Evolutionary conservation across 768 basidiomycete genomes (phyloP).

Genomic region (Rubroboletus satanas): DNA sequence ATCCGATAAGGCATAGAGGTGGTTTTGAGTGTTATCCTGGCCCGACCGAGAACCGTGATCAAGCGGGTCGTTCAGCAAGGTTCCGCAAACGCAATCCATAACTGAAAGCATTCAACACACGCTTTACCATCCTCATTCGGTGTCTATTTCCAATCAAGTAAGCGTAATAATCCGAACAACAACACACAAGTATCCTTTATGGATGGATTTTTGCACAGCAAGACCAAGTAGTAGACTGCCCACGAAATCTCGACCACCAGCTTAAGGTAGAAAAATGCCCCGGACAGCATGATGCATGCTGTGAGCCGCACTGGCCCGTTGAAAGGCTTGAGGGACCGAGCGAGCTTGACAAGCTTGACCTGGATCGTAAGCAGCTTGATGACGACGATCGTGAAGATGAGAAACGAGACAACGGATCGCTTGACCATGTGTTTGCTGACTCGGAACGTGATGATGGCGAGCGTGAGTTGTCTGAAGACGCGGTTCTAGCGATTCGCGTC

Average conservation of each 20-base stretch:
- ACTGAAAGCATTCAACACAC: not conserved
- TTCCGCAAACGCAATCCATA: not conserved
- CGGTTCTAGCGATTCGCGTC: slow-evolving; percentile 9
- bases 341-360: slow-evolving; percentile 28
- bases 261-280: slow-evolving; percentile 27
- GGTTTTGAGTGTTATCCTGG: not conserved
- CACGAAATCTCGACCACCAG: slow-evolving; percentile 26
- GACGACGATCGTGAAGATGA: slow-evolving; percentile 30
- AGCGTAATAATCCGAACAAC: slow-evolving; percentile 24
- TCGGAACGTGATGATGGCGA: slow-evolving; percentile 28
- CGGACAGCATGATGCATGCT: slow-evolving; percentile 22
- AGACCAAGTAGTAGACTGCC: slow-evolving; percentile 26
- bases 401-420: slow-evolving; percentile 27
- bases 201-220: slow-evolving; percentile 27
- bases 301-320: slow-evolving; percentile 25
- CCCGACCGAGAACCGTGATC: not conserved
- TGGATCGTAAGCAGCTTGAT: slow-evolving; percentile 29
- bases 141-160: slow-evolving; percentile 31
- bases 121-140: not conserved
- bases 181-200: slow-evolving; percentile 21
- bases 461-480: slow-evolving; percentile 22
- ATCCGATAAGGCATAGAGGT: no score
- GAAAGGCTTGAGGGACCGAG: slow-evolving; percentile 25
- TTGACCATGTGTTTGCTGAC: slow-evolving; percentile 27
- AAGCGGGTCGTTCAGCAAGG: no score